phyloP scores from a whole-genome alignment of 2,329 filamentous ascomycete species.

The Hirsutella minnesotensis region DNA sequence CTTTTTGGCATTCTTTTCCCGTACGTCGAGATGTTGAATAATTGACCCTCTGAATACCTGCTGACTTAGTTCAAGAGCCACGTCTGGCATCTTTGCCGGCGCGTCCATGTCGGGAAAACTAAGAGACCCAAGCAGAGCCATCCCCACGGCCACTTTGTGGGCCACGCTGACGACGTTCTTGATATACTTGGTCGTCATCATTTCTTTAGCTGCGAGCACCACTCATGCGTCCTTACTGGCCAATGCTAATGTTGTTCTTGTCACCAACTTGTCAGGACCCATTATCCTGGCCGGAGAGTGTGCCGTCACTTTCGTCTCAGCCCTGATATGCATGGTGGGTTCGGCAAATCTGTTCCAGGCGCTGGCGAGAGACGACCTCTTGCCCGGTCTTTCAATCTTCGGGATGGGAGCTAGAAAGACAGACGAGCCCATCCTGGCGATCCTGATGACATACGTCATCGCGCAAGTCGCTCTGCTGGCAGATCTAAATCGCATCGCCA shows the following conservation, averaged over 20 bases:
- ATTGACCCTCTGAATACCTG: constrained; percentile 11
- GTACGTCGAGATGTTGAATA: constrained; percentile 11
- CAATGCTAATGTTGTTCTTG: constrained; percentile 69
- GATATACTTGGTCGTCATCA: constrained; percentile 62
- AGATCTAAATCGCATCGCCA: constrained; percentile 79
- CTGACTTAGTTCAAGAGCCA: constrained; percentile 21
- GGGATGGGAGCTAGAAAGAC: constrained; percentile 57
- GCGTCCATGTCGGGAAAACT: constrained; percentile 87
- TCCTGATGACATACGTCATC: constrained; percentile 62
- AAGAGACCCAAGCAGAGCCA: constrained; percentile 70
- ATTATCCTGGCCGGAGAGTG: constrained; percentile 73
- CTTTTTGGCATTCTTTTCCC: constrained; percentile 82
- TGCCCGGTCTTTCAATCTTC: constrained; percentile 66
- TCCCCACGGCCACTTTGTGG: constrained; percentile 72
- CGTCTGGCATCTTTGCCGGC: constrained; percentile 51
- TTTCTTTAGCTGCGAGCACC: constrained; percentile 67
- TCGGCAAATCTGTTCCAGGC: constrained; percentile 78
- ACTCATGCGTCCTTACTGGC: constrained; percentile 61
- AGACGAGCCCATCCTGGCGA: constrained; percentile 67
- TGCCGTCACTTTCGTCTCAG: constrained; percentile 73
- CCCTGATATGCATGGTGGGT: constrained; percentile 77
- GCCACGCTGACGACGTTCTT: constrained; percentile 66
- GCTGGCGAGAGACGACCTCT: constrained; percentile 63
- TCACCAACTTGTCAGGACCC: constrained; percentile 64
- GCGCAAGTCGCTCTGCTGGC: constrained; percentile 72